Evolutionary conservation across 176 grass and related monocot genomes (phyloP), one percentile per base, ranked within the genome.

Genomic region (Calamus simplicifolius): DNA sequence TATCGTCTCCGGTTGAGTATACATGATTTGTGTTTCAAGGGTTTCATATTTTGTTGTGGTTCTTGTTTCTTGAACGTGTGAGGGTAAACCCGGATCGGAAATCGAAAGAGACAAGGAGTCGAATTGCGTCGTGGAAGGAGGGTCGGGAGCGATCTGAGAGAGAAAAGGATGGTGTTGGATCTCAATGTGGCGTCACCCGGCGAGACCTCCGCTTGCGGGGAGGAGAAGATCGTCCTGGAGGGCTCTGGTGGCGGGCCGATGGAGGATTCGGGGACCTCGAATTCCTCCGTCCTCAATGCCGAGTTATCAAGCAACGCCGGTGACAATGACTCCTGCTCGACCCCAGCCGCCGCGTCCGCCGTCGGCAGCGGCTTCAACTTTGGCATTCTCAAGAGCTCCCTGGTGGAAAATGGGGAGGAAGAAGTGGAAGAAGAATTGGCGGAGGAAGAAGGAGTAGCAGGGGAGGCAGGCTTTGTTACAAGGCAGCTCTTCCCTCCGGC

Each of bases 141-240:
- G 8, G 35, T 43, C 12, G 35, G 35, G 12, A 43, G 35, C 35
- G 35, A 43, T 43, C 35, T 13, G 8, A 43, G 35, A 43, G 35
- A 43, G 35, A 43, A 43, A 43, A 69, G 67, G 67, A 96, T 85
- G 91, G 73, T 85, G 71, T 73, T 96, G 81, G 91, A 96, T 90
- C 91, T 96, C 77, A 96, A 96, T 85, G 83, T 85, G 61, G 80
- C 69, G 51, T 95, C 90, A 14, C 77, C 80, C 49, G 83, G 27
- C 21, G 71, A 54, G 52, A 63, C 49, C 43, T 64, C 25, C 4
- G 51, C 29, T 16, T 19, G 35, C 35, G 35, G 35, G 35, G 35
- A 43, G 35, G 35, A 43, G 35, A 43, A 43, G 35, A 10, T 43
- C 35, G 8, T 43, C 35, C 3, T 43, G 35, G 35, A 43, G 2